Evolutionary conservation across 2,329 filamentous ascomycete genomes (phyloP), one percentile per base, ranked within the genome.

Genomic region (Penicillium sp.): DNA sequence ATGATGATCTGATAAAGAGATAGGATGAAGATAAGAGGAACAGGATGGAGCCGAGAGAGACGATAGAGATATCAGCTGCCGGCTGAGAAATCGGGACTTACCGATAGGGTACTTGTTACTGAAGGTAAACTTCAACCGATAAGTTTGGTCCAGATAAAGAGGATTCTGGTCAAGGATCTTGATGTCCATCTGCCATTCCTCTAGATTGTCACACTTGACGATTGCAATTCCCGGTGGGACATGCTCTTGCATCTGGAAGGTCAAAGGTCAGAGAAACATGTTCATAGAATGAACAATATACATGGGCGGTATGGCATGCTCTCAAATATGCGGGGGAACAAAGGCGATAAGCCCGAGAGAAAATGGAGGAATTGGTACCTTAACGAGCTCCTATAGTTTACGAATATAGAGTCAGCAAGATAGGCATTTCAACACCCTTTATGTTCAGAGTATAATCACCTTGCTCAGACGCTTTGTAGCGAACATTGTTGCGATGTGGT

Each of bases 151-250:
- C 49, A 83, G 76, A 75, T 99, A 99, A 46, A 99, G 77, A 2
- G 93, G 93, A 69, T 99, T 99, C 55, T 83, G 78, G 73, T 97
- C 94, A 39, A 97, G 83, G 50, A 99, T 93, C 63, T 83, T 79
- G 51, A 99, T 95, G 71, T 99, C 95, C 76, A 97, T 86, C 48
- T 87, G 80, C 95, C 94, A 99, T 77, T 94, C 88, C 68, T 90
- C 83, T 50, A 96, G 86, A 71, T 91, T 87, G 45, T 95, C 89
- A 54, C 90, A 86, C 46, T 86, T 84, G 56, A 95, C 86, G 46
- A 97, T 84, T 46, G 83, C 80, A 72, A 99, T 96, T 58, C 85
- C 85, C 0, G 83, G 83, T 3, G 85, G 83, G 6, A 85, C 76
- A 62, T 80, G 78, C 45, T 79, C 77, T 66, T 85, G 77, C 68